phyloP scores from a whole-genome alignment of 2,329 filamentous ascomycete species.

The Ambrosiella xylebori region DNA sequence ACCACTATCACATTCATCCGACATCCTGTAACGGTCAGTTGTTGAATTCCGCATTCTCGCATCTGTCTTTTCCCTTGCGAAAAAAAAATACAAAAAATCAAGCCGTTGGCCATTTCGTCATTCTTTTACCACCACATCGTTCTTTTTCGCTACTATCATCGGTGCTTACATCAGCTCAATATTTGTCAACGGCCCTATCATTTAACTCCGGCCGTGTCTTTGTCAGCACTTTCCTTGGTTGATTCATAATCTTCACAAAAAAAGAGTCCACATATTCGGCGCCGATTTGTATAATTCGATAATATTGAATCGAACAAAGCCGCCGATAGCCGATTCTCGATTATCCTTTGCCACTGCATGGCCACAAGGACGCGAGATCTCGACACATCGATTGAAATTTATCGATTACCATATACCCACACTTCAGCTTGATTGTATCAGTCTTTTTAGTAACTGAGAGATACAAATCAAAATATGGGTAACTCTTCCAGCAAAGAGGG shows the following conservation, averaged over 20 bases:
- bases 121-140: background rate
- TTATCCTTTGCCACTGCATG: no score
- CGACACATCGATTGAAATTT: no score
- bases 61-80: background rate
- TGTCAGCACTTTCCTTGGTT: background rate
- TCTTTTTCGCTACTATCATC: background rate
- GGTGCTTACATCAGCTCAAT: background rate
- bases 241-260: no score
- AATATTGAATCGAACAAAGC: no score
- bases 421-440: no score
- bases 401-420: no score
- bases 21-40: background rate
- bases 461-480: constrained; percentile 6
- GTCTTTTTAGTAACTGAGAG: no score
- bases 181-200: background rate
- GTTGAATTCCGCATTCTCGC: background rate
- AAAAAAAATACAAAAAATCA: background rate
- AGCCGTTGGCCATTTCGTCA: background rate
- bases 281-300: no score
- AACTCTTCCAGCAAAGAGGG: constrained; percentile 11
- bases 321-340: no score
- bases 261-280: no score
- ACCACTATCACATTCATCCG: background rate
- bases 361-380: no score
- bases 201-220: background rate